These are phyloP conservation scores for Talaromyces amestolkiae DNA, from an alignment of 2,329 filamentous ascomycete genomes.

Conservation along the genomic window DNA sequence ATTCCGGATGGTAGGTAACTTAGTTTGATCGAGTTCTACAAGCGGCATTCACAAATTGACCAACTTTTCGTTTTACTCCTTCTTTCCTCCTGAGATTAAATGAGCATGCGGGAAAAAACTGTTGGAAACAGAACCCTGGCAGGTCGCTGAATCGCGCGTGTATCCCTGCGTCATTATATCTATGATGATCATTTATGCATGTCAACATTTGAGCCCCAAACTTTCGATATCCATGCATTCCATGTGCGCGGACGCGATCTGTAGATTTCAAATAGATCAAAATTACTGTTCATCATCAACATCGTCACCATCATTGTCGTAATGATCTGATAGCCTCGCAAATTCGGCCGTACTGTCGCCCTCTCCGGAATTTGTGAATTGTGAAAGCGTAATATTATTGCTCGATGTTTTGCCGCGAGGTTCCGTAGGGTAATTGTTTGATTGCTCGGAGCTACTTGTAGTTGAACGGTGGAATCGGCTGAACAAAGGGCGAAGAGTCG, in stretches of 20 bases:
- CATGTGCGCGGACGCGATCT: background rate
- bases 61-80: no score
- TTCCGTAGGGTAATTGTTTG: background rate
- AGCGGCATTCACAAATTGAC: no score
- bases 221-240: background rate
- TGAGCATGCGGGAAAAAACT: no score
- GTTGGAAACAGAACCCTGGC: background rate
- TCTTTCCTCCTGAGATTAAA: no score
- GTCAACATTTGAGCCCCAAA: background rate
- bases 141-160: background rate
- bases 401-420: background rate
- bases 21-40: no score
- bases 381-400: background rate
- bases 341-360: background rate
- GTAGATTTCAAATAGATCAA: background rate
- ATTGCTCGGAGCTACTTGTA: background rate
- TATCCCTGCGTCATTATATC: background rate
- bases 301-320: background rate
- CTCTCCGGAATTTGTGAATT: background rate
- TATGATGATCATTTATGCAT: background rate
- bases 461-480: constrained; percentile 19
- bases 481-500: constrained; percentile 28
- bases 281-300: background rate
- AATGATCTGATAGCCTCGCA: background rate
- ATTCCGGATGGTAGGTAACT: no score